Conservation (phyloP, 805 yeast genomes). For the Saccharomycopsis babjevae region DNA sequence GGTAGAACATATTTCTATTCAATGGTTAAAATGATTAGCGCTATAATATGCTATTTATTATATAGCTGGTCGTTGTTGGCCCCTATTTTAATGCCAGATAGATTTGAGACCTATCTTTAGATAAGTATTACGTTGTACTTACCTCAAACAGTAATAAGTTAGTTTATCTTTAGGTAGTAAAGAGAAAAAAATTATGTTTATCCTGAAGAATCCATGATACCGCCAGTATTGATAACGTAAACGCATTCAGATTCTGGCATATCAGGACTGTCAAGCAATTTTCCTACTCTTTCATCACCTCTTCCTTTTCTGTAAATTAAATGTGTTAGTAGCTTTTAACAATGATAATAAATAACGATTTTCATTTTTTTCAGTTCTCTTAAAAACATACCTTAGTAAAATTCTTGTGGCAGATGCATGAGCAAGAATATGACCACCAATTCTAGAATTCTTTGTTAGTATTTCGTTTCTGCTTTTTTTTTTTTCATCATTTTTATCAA, state of each 20-base stretch:
- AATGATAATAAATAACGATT: neutral
- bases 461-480: neutral
- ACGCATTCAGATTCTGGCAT: conserved; percentile 75
- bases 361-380: too few relatives aligned
- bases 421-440: conserved; percentile 76
- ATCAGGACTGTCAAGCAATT: conserved; percentile 71
- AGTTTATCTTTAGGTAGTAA: neutral
- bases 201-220: conserved; percentile 42
- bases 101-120: conserved; percentile 38
- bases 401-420: conserved; percentile 76
- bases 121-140: neutral
- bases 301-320: conserved; percentile 47
- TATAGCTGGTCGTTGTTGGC: conserved; percentile 90
- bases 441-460: conserved; percentile 22
- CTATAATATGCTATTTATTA: conserved; percentile 82
- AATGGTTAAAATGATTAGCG: conserved; percentile 86
- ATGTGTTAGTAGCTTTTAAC: neutral
- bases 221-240: conserved; percentile 60
- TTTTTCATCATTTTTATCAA: neutral
- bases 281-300: conserved; percentile 73
- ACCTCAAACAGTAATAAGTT: too few relatives aligned
- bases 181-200: conserved; percentile 10
- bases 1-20: conserved; percentile 94
- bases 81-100: conserved; percentile 82
- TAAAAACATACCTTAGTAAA: conserved; percentile 30